Conservation (phyloP, 768 basidiomycete species). For the Plicaturopsis crispa region DNA sequence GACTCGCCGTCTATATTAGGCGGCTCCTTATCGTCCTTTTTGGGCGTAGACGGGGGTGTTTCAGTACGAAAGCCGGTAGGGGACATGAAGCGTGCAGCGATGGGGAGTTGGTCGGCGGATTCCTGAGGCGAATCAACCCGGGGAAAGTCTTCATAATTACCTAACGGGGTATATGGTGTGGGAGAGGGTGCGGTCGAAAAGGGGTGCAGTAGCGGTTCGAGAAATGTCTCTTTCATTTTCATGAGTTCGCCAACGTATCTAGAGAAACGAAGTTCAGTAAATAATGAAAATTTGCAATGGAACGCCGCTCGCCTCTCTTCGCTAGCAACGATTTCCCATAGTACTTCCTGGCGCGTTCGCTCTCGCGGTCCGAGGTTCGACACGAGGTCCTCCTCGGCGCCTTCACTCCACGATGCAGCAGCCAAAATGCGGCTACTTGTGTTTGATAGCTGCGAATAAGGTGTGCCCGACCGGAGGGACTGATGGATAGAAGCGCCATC, state of each 20-base stretch:
- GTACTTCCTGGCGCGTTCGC: conserved; percentile 90
- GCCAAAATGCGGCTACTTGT: conserved; percentile 69
- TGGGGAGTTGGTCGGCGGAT: conserved; percentile 72
- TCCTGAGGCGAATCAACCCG: conserved; percentile 58
- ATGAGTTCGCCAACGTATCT: conserved; percentile 90
- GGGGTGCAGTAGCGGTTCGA: conserved; percentile 84
- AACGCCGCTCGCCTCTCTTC: conserved; percentile 71
- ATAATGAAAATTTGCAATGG: neutral
- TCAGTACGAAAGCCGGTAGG: conserved; percentile 41
- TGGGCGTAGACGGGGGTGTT: conserved; percentile 32
- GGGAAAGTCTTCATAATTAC: conserved; percentile 61
- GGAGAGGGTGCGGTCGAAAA: conserved; percentile 48
- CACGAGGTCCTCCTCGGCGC: conserved; percentile 90
- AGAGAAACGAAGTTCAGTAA: conserved; percentile 7
- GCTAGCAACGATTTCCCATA: conserved; percentile 94
- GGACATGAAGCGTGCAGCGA: conserved; percentile 88
- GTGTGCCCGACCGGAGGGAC: conserved; percentile 74
- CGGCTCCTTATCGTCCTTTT: conserved; percentile 41
- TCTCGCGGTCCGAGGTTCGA: conserved; percentile 90
- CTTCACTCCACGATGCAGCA: conserved; percentile 86
- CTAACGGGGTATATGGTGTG: conserved; percentile 45
- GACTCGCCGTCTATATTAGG: conserved; percentile 72
- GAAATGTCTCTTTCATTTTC: conserved; percentile 92
- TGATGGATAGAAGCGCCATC: conserved; percentile 48
- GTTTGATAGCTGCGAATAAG: conserved; percentile 73